Evolutionary conservation across 2,329 filamentous ascomycete species (phyloP), one percentile per base, ranked within the genome.

Genomic region (Fusarium sarcochroum): DNA sequence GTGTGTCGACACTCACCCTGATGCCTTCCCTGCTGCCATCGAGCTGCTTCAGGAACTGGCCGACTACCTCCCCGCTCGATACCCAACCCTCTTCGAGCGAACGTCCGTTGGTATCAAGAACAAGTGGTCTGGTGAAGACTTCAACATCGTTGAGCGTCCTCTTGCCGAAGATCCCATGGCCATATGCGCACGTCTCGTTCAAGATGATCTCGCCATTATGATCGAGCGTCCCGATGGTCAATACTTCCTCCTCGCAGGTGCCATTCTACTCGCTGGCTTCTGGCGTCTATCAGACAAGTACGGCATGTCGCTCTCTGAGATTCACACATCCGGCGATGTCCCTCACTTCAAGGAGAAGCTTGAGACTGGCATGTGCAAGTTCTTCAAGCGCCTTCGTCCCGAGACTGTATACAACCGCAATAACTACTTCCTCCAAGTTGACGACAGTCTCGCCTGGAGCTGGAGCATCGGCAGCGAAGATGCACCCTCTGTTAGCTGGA

Each of bases 361-460:
- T 13, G 89, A 94, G 75, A 90, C 88, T 62, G 91, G 91, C 14
- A 95, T 94, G 92, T 86, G 86, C 81, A 93, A 91, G 76, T 94
- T 97, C 81, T 96, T 97, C 81, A 84, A 87, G 0, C 82, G 93
- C 0, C 78, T 96, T 0, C 85, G 86, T 73, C 90, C 91, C 2
- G 89, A 93, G 41, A 87, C 88, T 44, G 85, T 85, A n/a, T 83
- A 84, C 61, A 78, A 76, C 52, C 84, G 93, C 60, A 93, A 94
- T 76, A 95, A 96, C 76, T 97, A 96, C 79, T 97, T 97, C 81
- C 86, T 97, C 66, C 93, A 97, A 79, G 92, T 96, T 2, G 93
- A 97, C 74, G 92, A 94, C 58, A 80, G 85, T 7, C 82, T 97
- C 2, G 83, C 91, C 1, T 97, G 93, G 93, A 92, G 90, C 61